These are phyloP conservation scores for Thozetella sp. DNA, from an alignment of 495 filamentous ascomycete species.

Conservation along the genomic window DNA sequence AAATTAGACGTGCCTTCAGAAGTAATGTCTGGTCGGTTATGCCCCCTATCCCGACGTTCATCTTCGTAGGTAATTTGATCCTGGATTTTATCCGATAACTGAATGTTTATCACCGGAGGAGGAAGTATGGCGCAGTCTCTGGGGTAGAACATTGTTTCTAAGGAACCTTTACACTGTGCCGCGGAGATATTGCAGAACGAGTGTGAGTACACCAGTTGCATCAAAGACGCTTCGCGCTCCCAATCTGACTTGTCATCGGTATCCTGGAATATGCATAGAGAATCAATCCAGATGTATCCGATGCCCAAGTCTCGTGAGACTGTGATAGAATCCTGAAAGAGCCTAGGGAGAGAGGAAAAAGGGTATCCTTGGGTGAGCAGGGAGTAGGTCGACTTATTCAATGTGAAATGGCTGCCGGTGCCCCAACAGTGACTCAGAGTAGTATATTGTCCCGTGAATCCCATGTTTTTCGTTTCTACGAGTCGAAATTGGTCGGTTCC, in stretches of 20 bases:
- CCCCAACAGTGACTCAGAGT: constrained; percentile 8
- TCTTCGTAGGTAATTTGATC: not conserved
- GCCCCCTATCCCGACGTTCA: not conserved
- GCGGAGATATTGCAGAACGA: constrained; percentile 7
- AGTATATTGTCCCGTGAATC: not conserved
- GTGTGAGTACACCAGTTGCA: not conserved
- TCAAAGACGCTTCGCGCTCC: not conserved
- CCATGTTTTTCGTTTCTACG: not conserved
- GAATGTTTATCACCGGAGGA: not conserved
- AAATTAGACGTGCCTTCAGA: too few species aligned
- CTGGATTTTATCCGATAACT: not conserved
- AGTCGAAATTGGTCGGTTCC: not conserved
- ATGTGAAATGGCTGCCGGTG: not conserved
- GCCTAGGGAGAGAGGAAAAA: not conserved
- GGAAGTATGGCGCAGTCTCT: not conserved
- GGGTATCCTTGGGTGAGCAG: not conserved
- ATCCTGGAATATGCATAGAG: not conserved
- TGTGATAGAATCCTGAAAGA: not conserved
- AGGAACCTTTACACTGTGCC: not conserved
- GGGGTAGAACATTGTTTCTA: not conserved
- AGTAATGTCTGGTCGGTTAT: too few species aligned
- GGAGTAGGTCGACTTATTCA: not conserved
- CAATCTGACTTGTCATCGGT: not conserved
- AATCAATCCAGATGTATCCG: constrained; percentile 1
- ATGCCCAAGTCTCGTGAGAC: not conserved